Conservation (phyloP, 768 basidiomycete species). For the Boletus reticuloceps region DNA sequence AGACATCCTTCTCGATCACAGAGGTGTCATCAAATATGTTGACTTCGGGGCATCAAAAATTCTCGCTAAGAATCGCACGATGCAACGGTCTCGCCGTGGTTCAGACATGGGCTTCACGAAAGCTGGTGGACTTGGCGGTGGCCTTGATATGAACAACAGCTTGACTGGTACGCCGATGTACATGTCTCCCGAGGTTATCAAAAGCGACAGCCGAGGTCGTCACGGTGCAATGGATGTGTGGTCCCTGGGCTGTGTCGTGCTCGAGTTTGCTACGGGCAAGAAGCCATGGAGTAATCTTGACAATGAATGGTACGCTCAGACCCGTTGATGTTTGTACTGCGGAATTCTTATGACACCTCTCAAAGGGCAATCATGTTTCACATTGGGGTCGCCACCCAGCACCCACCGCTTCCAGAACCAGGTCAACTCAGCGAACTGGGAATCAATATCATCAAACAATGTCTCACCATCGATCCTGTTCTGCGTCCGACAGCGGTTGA, state of each 20-base stretch:
- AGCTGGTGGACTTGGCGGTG: constrained; percentile 34
- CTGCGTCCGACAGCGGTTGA: constrained; percentile 81
- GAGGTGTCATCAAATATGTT: constrained; percentile 92
- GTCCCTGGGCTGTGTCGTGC: constrained; percentile 96
- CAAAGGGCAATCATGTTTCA: constrained; percentile 99
- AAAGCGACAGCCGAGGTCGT: constrained; percentile 83
- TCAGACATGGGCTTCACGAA: constrained; percentile 39
- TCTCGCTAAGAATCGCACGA: constrained; percentile 83
- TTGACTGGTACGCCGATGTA: constrained; percentile 99
- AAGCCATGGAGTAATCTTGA: constrained; percentile 99
- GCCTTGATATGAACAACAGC: constrained; percentile 70
- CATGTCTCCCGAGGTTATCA: constrained; percentile 98
- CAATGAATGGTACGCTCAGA: constrained; percentile 83
- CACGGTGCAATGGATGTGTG: constrained; percentile 98
- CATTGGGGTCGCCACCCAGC: constrained; percentile 94
- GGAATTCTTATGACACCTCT: constrained; percentile 2
- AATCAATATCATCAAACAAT: constrained; percentile 91
- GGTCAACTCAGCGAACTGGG: constrained; percentile 86
- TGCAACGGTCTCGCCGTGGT: constrained; percentile 65
- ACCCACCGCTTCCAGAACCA: constrained; percentile 91
- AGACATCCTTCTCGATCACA: constrained; percentile 92
- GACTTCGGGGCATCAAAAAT: constrained; percentile 99
- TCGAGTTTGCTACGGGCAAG: constrained; percentile 93
- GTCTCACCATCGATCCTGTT: constrained; percentile 83
- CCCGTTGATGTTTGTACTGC: neutral